Evolutionary conservation across 2,329 filamentous ascomycete genomes (phyloP).

Genomic region (Aureobasidium leucospermi): DNA sequence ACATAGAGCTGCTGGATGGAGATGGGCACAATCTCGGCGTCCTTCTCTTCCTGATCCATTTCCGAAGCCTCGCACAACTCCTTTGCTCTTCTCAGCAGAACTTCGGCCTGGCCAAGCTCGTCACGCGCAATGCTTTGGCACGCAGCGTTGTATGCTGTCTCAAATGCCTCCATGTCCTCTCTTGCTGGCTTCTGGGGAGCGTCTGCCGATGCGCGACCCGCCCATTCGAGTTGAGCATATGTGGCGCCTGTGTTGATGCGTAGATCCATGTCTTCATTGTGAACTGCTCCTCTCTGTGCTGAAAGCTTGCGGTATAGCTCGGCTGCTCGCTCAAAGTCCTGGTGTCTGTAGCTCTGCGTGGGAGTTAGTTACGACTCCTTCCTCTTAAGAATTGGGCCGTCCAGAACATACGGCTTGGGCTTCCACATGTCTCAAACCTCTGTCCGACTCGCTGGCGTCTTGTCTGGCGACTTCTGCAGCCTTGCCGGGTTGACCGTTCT

Average conservation of each 20-base stretch:
- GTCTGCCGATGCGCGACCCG: constrained; percentile 46
- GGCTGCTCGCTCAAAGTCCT: constrained; percentile 62
- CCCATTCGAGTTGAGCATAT: constrained; percentile 66
- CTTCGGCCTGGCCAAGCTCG: constrained; percentile 56
- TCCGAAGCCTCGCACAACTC: constrained; percentile 57
- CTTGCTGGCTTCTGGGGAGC: constrained; percentile 46
- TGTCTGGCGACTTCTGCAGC: constrained; percentile 48
- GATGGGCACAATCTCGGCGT: constrained; percentile 66
- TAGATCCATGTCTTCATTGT: constrained; percentile 65
- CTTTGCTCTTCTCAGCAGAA: constrained; percentile 62
- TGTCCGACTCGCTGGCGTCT: constrained; percentile 24
- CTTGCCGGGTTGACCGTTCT: constrained; percentile 60
- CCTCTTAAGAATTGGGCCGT: background rate
- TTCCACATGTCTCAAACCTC: constrained; percentile 53
- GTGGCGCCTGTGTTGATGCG: constrained; percentile 68
- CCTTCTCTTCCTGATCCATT: constrained; percentile 65
- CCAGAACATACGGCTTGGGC: constrained; percentile 50
- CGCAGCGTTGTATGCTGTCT: constrained; percentile 74
- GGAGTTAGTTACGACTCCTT: background rate
- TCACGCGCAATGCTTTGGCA: constrained; percentile 65
- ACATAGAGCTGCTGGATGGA: constrained; percentile 70
- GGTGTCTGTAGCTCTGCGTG: constrained; percentile 57
- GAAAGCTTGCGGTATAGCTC: constrained; percentile 56
- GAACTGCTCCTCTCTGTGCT: constrained; percentile 35
- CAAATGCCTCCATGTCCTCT: constrained; percentile 66